A percentile compares a stretch with the other conserved stretches of the same genome.
Conservation (phyloP, 2,329 filamentous ascomycete species). For the Thermothelomyces thermophilus region DNA sequence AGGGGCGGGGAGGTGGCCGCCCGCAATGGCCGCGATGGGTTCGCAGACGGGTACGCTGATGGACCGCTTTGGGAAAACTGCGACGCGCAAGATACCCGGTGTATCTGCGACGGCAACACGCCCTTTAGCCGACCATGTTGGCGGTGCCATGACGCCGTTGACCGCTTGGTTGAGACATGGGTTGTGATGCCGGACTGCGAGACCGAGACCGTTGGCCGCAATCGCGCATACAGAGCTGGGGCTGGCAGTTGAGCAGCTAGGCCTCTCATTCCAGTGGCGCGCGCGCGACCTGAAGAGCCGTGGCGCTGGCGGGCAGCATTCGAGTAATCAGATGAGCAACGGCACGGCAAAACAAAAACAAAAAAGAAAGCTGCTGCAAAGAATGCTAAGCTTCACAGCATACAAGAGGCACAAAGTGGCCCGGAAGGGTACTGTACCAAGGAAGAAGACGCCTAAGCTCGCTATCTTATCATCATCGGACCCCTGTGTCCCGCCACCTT, state of each 20-base stretch:
- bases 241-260: slow-evolving; percentile 33
- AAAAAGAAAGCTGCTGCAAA: background rate
- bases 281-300: slow-evolving; percentile 22
- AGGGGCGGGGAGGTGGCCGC: slow-evolving; percentile 3
- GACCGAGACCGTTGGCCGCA: slow-evolving; percentile 11
- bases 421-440: no score
- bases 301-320: slow-evolving; percentile 25
- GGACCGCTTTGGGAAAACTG: background rate
- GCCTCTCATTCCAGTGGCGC: slow-evolving; percentile 40
- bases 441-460: background rate
- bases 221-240: slow-evolving; percentile 19
- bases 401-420: no score
- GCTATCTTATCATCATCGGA: slow-evolving; percentile 7
- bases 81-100: background rate
- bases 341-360: background rate
- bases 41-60: background rate
- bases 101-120: background rate
- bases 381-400: no score
- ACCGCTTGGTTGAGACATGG: background rate
- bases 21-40: no score
- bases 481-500: slow-evolving; percentile 1
- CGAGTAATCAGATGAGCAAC: slow-evolving; percentile 10
- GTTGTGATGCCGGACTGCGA: slow-evolving; percentile 4
- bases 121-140: background rate
- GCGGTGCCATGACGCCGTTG: background rate